Percentiles rank a stretch among this genome's conserved stretches.
These are phyloP conservation scores for Polygonum maritimum DNA, from an alignment of 148 eudicot species.

Conservation along the genomic window DNA sequence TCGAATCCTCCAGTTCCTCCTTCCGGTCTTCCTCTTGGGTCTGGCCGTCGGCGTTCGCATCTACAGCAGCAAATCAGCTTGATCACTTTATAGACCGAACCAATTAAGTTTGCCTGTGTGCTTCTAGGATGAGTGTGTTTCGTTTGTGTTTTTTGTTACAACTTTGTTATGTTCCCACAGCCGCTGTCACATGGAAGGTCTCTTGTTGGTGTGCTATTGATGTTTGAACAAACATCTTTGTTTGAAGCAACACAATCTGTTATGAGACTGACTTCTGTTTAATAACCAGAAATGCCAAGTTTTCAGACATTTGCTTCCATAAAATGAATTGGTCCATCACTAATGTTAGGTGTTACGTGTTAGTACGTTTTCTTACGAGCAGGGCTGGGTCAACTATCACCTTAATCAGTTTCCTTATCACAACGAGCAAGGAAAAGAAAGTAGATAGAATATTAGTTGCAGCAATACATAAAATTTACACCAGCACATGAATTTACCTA, in stretches of 20 bases:
- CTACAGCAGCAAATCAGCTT: slow-evolving; percentile 54
- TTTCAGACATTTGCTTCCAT: neutral
- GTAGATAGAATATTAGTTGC: too few species aligned
- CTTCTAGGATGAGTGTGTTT: neutral
- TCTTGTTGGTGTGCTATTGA: neutral
- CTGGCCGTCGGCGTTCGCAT: slow-evolving; percentile 63
- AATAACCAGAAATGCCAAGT: neutral
- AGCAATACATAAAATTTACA: neutral
- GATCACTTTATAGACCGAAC: neutral
- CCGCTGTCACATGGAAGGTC: neutral
- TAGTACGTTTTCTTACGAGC: too few species aligned
- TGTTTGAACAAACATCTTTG: neutral
- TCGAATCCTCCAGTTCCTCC: slow-evolving; percentile 67
- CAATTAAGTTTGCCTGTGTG: too few species aligned
- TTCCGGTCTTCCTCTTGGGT: slow-evolving; percentile 17
- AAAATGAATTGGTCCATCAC: neutral
- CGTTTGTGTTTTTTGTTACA: neutral
- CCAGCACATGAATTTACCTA: neutral
- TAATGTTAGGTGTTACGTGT: neutral
- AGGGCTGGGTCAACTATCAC: too few species aligned
- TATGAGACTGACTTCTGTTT: neutral
- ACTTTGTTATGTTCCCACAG: neutral
- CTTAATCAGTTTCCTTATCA: too few species aligned
- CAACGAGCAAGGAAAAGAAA: too few species aligned
- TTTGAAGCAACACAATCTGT: neutral